These are phyloP conservation scores for Lepiota brunneoincarnata DNA, from an alignment of 768 basidiomycete genomes.

Conservation along the genomic window DNA sequence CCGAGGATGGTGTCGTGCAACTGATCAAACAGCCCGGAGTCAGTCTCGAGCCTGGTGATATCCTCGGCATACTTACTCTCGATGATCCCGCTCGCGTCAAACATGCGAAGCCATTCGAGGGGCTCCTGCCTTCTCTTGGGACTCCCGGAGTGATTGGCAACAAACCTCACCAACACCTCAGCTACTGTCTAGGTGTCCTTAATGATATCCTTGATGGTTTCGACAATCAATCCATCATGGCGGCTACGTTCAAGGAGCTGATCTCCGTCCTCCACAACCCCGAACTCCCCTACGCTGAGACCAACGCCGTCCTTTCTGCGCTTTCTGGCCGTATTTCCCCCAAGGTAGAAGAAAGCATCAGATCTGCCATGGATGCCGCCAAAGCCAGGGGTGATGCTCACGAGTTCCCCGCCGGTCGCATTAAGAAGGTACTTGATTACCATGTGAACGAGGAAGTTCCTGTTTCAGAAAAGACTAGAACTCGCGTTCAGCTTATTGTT, in stretches of 20 bases:
- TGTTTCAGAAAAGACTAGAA: slow-evolving; percentile 76
- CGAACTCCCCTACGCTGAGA: slow-evolving; percentile 87
- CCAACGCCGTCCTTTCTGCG: slow-evolving; percentile 77
- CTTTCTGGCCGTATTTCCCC: slow-evolving; percentile 91
- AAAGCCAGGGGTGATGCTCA: slow-evolving; percentile 67
- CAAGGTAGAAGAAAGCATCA: slow-evolving; percentile 86
- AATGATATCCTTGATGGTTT: slow-evolving; percentile 94
- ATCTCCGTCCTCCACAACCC: slow-evolving; percentile 77
- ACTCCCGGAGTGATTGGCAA: slow-evolving; percentile 81
- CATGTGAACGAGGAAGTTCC: slow-evolving; percentile 80
- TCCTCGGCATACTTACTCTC: slow-evolving; percentile 93
- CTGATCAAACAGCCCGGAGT: slow-evolving; percentile 98
- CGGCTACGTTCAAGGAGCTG: slow-evolving; percentile 82
- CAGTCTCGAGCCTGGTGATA: slow-evolving; percentile 94
- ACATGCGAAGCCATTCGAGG: slow-evolving; percentile 98
- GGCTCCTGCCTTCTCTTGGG: slow-evolving; percentile 86
- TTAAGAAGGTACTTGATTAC: slow-evolving; percentile 85
- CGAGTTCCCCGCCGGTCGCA: slow-evolving; percentile 88
- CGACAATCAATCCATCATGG: slow-evolving; percentile 94
- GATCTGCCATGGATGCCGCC: slow-evolving; percentile 72
- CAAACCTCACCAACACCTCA: slow-evolving; percentile 86
- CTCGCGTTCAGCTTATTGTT: slow-evolving; percentile 67
- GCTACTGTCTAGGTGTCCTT: slow-evolving; percentile 69
- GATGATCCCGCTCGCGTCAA: slow-evolving; percentile 96
- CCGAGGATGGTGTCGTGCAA: slow-evolving; percentile 91